Conservation (phyloP, 257 asterid species). For the Lithospermum erythrorhizon region DNA sequence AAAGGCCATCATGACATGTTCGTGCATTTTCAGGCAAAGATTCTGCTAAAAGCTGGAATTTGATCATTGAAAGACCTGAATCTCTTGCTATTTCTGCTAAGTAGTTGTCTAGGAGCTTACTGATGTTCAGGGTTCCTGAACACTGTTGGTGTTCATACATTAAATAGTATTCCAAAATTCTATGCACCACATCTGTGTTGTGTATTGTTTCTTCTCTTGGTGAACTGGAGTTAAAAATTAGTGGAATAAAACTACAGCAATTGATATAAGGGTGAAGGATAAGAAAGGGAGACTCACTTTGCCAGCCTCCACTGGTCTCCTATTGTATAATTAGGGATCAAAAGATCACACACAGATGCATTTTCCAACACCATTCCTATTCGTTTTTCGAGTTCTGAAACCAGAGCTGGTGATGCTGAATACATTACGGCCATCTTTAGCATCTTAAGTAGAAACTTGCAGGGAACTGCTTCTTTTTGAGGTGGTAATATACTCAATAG, state of each 20-base stretch:
- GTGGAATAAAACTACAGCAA: conserved; percentile 10
- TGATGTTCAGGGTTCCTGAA: conserved; percentile 30
- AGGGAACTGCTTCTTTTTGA: conserved; percentile 54
- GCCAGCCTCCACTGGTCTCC: conserved; percentile 39
- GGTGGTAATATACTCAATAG: conserved; percentile 60
- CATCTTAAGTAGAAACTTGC: conserved; percentile 57
- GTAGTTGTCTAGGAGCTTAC: conserved; percentile 72
- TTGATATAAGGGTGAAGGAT: neutral
- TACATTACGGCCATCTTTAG: conserved; percentile 47
- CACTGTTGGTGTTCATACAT: conserved; percentile 46
- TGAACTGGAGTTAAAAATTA: conserved; percentile 28
- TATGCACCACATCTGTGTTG: conserved; percentile 50
- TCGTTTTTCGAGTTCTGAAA: conserved; percentile 76
- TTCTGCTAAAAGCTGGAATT: conserved; percentile 62
- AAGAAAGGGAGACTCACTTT: conserved; percentile 36
- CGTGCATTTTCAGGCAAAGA: conserved; percentile 56
- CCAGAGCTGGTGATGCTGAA: conserved; percentile 58
- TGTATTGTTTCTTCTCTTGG: conserved; percentile 38
- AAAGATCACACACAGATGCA: conserved; percentile 53
- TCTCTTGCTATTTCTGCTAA: conserved; percentile 78
- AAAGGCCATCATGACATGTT: conserved; percentile 62
- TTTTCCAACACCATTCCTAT: conserved; percentile 53
- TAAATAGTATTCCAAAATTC: conserved; percentile 65
- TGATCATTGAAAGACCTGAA: conserved; percentile 45
- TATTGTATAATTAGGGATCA: conserved; percentile 43